Percentiles rank a stretch among this genome's conserved stretches.
Evolutionary conservation across 2,329 filamentous ascomycete genomes (phyloP).

Genomic region (Fonsecaea pugnacius): DNA sequence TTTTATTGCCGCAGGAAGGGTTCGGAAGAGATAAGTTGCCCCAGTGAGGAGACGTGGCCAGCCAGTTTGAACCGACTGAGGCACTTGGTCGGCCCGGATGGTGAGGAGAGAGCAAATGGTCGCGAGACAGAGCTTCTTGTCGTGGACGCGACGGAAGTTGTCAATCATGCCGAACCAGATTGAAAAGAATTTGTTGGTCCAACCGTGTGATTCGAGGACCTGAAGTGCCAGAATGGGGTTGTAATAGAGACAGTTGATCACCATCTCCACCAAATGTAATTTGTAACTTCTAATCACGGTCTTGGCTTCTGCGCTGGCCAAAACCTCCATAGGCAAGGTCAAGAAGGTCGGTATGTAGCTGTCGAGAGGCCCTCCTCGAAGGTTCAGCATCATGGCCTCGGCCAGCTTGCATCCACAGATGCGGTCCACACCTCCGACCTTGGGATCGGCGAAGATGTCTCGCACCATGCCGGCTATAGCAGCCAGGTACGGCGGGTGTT

Average conservation of each 20-base stretch:
- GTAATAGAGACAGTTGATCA: conserved; percentile 98
- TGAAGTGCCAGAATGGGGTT: conserved; percentile 84
- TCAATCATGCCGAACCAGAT: conserved; percentile 97
- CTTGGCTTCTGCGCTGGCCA: conserved; percentile 75
- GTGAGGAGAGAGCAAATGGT: conserved; percentile 86
- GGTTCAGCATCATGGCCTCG: conserved; percentile 94
- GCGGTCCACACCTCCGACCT: conserved; percentile 89
- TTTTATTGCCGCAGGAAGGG: conserved; percentile 82
- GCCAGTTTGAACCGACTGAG: conserved; percentile 87
- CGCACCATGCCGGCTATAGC: conserved; percentile 92
- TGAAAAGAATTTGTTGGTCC: conserved; percentile 99
- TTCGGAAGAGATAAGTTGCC: conserved; percentile 88
- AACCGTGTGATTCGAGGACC: conserved; percentile 84
- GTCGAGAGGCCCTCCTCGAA: conserved; percentile 79
- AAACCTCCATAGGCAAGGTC: conserved; percentile 80
- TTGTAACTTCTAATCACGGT: conserved; percentile 79
- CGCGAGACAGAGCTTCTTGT: conserved; percentile 97
- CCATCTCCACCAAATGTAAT: conserved; percentile 97
- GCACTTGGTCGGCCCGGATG: conserved; percentile 78
- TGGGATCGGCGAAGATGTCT: conserved; percentile 90
- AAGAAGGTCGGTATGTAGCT: conserved; percentile 88
- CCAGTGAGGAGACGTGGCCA: conserved; percentile 92
- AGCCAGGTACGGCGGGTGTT: conserved; percentile 83
- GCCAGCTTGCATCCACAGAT: conserved; percentile 98
- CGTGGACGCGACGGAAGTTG: conserved; percentile 88